Evolutionary conservation across 2,329 filamentous ascomycete species (phyloP).

Genomic region (Endoconidiophora laricicola): DNA sequence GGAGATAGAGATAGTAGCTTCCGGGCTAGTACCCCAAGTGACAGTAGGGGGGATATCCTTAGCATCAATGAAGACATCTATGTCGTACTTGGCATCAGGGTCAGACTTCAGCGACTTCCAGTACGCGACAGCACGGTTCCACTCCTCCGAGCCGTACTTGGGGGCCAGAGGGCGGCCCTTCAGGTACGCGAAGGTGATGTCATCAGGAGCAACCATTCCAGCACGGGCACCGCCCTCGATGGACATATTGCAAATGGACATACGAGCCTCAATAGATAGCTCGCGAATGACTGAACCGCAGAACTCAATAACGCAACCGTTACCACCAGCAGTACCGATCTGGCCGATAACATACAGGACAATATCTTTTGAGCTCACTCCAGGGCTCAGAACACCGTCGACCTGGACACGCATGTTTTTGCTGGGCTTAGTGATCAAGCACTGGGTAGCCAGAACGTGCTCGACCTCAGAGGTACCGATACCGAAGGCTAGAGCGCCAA

Average conservation of each 20-base stretch:
- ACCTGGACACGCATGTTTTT: conserved; percentile 99
- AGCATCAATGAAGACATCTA: conserved; percentile 73
- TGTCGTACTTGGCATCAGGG: conserved; percentile 74
- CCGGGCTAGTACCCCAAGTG: conserved; percentile 92
- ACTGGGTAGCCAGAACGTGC: conserved; percentile 93
- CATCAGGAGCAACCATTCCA: conserved; percentile 91
- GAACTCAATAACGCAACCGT: conserved; percentile 89
- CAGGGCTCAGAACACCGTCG: conserved; percentile 73
- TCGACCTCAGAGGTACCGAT: conserved; percentile 98
- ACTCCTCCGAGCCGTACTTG: conserved; percentile 66
- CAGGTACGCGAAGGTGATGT: conserved; percentile 87
- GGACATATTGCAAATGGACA: conserved; percentile 99
- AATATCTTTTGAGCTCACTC: conserved; percentile 92
- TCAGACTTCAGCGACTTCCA: conserved; percentile 81
- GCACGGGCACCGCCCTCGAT: conserved; percentile 92
- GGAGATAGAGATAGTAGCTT: conserved; percentile 91
- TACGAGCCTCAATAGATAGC: conserved; percentile 89
- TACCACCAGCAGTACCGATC: conserved; percentile 91
- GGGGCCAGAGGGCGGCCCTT: conserved; percentile 82
- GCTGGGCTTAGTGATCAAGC: conserved; percentile 80
- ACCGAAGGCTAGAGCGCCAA: conserved; percentile 85
- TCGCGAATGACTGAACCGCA: conserved; percentile 81
- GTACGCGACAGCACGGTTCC: conserved; percentile 75
- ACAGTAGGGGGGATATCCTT: conserved; percentile 89
- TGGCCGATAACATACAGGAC: conserved; percentile 82